A percentile compares a stretch with the other conserved stretches of the same genome.
Conservation (phyloP, 169 alveolate species). For the Plasmodium malariae region DNA sequence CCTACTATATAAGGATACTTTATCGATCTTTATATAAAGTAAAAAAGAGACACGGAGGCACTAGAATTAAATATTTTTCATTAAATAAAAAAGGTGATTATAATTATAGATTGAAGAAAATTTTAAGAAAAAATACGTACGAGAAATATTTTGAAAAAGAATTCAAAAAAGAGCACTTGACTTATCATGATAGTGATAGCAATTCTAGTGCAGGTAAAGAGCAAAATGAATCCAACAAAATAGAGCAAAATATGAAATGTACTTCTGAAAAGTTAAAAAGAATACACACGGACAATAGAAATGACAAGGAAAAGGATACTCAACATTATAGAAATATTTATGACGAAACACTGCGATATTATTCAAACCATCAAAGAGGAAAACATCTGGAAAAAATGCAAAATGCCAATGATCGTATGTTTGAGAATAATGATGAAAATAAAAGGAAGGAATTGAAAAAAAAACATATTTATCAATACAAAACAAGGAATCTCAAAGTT, state of each 20-base stretch:
- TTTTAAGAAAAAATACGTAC: slow-evolving; percentile 36
- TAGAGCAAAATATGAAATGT: too few species aligned
- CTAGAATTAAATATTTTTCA: slow-evolving; percentile 5
- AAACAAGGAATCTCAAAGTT: background rate
- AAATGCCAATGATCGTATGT: background rate
- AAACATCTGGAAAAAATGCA: background rate
- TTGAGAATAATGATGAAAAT: background rate
- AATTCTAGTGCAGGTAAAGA: background rate
- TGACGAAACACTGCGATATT: too few species aligned
- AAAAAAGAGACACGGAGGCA: slow-evolving; percentile 8
- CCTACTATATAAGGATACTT: slow-evolving; percentile 73
- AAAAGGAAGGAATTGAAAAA: background rate
- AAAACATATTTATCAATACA: background rate
- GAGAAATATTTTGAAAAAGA: slow-evolving; percentile 69
- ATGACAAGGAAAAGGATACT: background rate
- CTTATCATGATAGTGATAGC: background rate
- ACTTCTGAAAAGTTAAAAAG: background rate
- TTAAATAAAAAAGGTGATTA: slow-evolving; percentile 32
- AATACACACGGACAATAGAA: background rate
- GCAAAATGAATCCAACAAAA: background rate
- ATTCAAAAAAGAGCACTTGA: slow-evolving; percentile 37
- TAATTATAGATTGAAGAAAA: slow-evolving; percentile 17
- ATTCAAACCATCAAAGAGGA: background rate
- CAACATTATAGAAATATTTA: too few species aligned
- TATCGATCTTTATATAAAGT: slow-evolving; percentile 54